These are phyloP conservation scores for Claviceps capensis DNA, from an alignment of 2,329 filamentous ascomycete genomes.

Conservation along the genomic window DNA sequence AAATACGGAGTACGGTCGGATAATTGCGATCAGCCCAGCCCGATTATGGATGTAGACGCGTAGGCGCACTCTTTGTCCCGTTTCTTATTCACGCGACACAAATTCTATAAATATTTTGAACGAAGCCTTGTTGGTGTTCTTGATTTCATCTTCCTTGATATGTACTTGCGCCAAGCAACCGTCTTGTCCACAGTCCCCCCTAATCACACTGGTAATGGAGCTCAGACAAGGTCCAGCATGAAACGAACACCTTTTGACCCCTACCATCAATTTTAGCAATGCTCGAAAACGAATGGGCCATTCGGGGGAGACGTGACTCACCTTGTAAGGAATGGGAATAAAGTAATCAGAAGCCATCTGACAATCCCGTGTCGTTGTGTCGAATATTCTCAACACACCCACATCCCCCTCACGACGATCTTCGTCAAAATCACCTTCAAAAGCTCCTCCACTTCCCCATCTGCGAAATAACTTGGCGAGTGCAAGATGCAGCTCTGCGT, in stretches of 20 bases:
- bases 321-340: constrained; percentile 25
- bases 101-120: no score
- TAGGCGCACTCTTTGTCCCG: no score
- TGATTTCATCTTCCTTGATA: not conserved
- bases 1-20: no score
- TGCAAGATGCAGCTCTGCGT: constrained; percentile 24
- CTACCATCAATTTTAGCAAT: constrained; percentile 8
- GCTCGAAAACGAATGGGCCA: not conserved
- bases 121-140: not conserved
- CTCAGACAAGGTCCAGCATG: constrained; percentile 13
- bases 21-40: no score
- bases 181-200: no score
- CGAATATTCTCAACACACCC: constrained; percentile 20
- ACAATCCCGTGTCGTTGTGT: constrained; percentile 21
- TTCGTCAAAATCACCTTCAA: constrained; percentile 16
- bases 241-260: constrained; percentile 21
- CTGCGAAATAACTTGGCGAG: constrained; percentile 24
- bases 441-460: constrained; percentile 22
- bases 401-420: constrained; percentile 20
- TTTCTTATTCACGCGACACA: no score
- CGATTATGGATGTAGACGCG: no score
- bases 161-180: no score
- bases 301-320: constrained; percentile 2
- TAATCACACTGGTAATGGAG: not conserved
- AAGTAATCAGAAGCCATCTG: constrained; percentile 25